phyloP scores from a whole-genome alignment of 2,329 filamentous ascomycete species.

The Colletotrichum liaoningense region DNA sequence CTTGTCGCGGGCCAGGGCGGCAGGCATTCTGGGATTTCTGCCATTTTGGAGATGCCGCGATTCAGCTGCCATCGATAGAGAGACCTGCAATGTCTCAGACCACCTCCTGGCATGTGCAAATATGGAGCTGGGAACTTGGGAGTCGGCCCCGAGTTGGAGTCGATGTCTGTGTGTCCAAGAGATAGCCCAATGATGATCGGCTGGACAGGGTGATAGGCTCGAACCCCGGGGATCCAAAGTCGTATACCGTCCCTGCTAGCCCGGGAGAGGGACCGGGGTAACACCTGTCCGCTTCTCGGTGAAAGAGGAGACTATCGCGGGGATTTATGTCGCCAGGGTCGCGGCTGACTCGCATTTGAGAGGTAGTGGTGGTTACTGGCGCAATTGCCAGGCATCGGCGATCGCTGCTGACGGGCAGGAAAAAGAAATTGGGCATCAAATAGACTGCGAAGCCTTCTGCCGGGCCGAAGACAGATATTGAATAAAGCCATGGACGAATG shows the following conservation, averaged over 20 bases:
- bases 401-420: constrained; percentile 10
- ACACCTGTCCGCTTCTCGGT: background rate
- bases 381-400: constrained; percentile 9
- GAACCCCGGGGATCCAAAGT: background rate
- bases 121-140: constrained; percentile 7
- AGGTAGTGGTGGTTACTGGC: background rate
- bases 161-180: background rate
- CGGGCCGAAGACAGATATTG: background rate
- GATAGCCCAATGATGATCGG: constrained; percentile 7
- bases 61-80: constrained; percentile 6
- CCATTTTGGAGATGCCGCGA: constrained; percentile 13
- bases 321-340: background rate
- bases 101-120: constrained; percentile 20
- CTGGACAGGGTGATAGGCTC: background rate
- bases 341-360: constrained; percentile 18
- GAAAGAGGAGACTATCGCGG: constrained; percentile 13
- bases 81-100: constrained; percentile 25
- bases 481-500: background rate
- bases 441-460: background rate
- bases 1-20: background rate
- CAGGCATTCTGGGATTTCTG: background rate
- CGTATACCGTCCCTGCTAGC: constrained; percentile 2
- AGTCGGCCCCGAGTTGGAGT: constrained; percentile 1
- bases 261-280: background rate
- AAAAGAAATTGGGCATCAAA: background rate